These are phyloP conservation scores for Trichoderma endophyticum DNA, from an alignment of 2,329 filamentous ascomycete species.

Conservation along the genomic window DNA sequence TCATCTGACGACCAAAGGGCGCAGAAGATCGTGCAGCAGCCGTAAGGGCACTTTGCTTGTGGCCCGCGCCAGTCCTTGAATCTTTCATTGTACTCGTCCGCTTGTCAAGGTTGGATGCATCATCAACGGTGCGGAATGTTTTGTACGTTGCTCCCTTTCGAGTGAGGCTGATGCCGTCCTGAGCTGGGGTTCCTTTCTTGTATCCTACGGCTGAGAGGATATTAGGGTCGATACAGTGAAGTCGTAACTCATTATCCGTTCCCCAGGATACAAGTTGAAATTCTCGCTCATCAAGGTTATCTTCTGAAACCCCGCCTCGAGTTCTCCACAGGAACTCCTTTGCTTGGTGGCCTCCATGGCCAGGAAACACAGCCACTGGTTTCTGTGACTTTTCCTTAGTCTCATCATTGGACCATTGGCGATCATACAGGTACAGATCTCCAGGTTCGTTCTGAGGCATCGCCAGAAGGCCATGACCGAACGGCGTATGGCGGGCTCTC, in stretches of 20 bases:
- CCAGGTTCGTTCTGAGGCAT: conserved; percentile 91
- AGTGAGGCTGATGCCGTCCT: conserved; percentile 67
- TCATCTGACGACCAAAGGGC: conserved; percentile 29
- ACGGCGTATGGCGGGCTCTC: conserved; percentile 87
- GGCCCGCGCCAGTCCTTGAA: conserved; percentile 46
- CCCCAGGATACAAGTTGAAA: conserved; percentile 95
- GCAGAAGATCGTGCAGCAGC: conserved; percentile 41
- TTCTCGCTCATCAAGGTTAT: conserved; percentile 76
- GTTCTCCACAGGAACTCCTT: conserved; percentile 91
- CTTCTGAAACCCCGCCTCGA: conserved; percentile 63
- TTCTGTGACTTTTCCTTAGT: conserved; percentile 44
- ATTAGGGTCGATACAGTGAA: conserved; percentile 68
- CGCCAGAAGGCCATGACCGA: conserved; percentile 78
- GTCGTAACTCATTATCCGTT: conserved; percentile 74
- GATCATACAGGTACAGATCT: conserved; percentile 80
- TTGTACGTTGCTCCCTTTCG: conserved; percentile 82
- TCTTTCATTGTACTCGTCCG: conserved; percentile 61
- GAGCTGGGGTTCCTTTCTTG: conserved; percentile 63
- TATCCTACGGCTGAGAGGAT: conserved; percentile 69
- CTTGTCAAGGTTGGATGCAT: conserved; percentile 54
- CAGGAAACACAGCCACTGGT: conserved; percentile 57
- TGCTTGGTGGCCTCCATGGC: conserved; percentile 65
- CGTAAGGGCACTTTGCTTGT: conserved; percentile 44
- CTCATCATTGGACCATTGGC: conserved; percentile 45
- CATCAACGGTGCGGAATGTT: conserved; percentile 74